Evolutionary conservation across 2,329 filamentous ascomycete genomes (phyloP), one percentile per base, ranked within the genome.

Genomic region (Talaromyces islandicus): DNA sequence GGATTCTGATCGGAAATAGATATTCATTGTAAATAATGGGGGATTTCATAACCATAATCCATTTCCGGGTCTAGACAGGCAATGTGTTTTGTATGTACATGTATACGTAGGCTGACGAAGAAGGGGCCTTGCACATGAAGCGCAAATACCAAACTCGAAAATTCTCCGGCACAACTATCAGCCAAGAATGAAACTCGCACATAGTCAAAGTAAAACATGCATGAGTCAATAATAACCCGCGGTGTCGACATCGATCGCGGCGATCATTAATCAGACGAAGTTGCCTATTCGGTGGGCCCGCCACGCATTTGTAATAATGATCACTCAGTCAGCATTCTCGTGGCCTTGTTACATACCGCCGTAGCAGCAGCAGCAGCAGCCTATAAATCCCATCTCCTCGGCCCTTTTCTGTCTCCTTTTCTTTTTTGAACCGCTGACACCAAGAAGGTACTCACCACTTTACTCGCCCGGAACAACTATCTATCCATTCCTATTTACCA

Each of bases 1-100:
- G 75, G 75, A 12, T 78, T 78, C 62, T 78, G 70, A 66, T 50
- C 30, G 30, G 32, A 1, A 50, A 21, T 50, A 50, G 19, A 21
- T 50, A 24, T 19, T 17, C 10, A 3, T 25, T 24, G 4, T 50
- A 12, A 5, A 50, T 21, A 11, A 12, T 11, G 43, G 19, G 19
- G 19, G 6, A 27, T 38, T n/a, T n/a, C 35, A 38, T 38, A 38
- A 38, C 9, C 32, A 35, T 35, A 35, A 35, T 35, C 30, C 30
- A 32, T 32, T 38, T 7, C 10, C 32, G 10, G 10, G 14, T 38
- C 32, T 41, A 12, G 29, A 30, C 12, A 41, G 11, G 38, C 4
- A 41, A 14, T 2, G 7, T 46, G n/a, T 46, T n/a, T 9, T 7
- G 19, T 46, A 17, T 24, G 7, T 24, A 24, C 9, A 9, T 24